These are phyloP conservation scores for Thelonectria discophora DNA, from an alignment of 2,329 filamentous ascomycete species.

Conservation along the genomic window DNA sequence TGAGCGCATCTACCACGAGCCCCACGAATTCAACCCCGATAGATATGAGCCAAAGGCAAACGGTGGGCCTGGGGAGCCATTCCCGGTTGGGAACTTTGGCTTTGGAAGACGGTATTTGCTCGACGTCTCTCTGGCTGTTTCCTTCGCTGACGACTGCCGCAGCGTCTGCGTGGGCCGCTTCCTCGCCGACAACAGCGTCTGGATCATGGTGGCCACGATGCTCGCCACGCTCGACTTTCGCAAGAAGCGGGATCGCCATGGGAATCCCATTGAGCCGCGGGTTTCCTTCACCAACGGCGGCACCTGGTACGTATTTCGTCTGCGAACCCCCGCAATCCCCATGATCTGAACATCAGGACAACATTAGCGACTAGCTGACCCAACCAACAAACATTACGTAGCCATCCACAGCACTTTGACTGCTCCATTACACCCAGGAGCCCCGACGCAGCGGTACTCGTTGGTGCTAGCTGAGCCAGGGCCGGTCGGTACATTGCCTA, in stretches of 20 bases:
- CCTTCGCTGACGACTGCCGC: not conserved
- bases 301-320: constrained; percentile 41
- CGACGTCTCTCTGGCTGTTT: too few relatives aligned
- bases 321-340: constrained; percentile 4
- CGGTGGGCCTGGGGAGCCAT: constrained; percentile 53
- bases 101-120: constrained; percentile 44
- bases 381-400: constrained; percentile 19
- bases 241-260: constrained; percentile 37
- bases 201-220: constrained; percentile 49
- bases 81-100: constrained; percentile 49
- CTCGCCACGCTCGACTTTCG: constrained; percentile 42
- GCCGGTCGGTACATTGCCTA: constrained; percentile 2
- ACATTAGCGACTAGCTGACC: constrained; percentile 19
- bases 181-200: constrained; percentile 48
- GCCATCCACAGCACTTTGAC: constrained; percentile 46
- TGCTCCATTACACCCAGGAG: constrained; percentile 40
- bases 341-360: constrained; percentile 5
- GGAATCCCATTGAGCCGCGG: constrained; percentile 41
- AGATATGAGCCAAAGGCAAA: constrained; percentile 46
- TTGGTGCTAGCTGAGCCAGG: constrained; percentile 17
- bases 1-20: constrained; percentile 50
- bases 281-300: constrained; percentile 46
- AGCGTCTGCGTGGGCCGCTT: constrained; percentile 47
- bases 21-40: constrained; percentile 58
- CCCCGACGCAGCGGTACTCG: constrained; percentile 24